Evolutionary conservation across 2,329 filamentous ascomycete genomes (phyloP).

Genomic region (Alternaria gansuensis): DNA sequence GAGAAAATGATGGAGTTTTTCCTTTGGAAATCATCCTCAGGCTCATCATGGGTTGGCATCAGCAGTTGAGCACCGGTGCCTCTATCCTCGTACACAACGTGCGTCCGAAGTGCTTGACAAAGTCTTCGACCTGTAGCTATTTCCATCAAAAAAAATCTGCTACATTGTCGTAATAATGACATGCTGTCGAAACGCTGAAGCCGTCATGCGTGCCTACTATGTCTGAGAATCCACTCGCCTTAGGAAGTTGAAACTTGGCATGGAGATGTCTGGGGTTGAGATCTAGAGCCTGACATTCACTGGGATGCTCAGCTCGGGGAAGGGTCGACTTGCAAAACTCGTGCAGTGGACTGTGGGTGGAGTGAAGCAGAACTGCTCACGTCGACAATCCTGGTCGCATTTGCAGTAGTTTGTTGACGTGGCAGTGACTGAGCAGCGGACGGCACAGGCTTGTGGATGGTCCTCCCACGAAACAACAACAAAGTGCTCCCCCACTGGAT

Average conservation of each 20-base stretch:
- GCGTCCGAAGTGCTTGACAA: not conserved
- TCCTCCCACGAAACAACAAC: not conserved
- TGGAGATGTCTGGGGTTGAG: constrained; percentile 2
- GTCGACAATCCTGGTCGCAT: constrained; percentile 13
- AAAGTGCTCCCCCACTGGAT: constrained; percentile 4
- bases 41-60: not conserved
- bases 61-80: not conserved
- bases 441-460: not conserved
- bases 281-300: constrained; percentile 8
- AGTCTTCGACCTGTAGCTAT: not conserved
- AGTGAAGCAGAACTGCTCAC: constrained; percentile 11
- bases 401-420: constrained; percentile 29
- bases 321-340: not conserved
- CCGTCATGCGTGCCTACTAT: not conserved
- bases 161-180: not conserved
- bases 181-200: constrained; percentile 5
- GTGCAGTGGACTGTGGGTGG: not conserved
- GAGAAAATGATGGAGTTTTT: too few species aligned
- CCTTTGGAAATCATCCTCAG: not conserved
- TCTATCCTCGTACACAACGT: not conserved
- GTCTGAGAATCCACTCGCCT: constrained; percentile 17
- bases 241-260: constrained; percentile 8
- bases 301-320: constrained; percentile 6
- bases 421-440: constrained; percentile 17
- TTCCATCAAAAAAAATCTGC: not conserved